Percentiles rank a stretch among this genome's conserved stretches.
phyloP scores from a whole-genome alignment of 1,284 basidiomycete genomes.

The Cutaneotrichosporon dermatis region DNA sequence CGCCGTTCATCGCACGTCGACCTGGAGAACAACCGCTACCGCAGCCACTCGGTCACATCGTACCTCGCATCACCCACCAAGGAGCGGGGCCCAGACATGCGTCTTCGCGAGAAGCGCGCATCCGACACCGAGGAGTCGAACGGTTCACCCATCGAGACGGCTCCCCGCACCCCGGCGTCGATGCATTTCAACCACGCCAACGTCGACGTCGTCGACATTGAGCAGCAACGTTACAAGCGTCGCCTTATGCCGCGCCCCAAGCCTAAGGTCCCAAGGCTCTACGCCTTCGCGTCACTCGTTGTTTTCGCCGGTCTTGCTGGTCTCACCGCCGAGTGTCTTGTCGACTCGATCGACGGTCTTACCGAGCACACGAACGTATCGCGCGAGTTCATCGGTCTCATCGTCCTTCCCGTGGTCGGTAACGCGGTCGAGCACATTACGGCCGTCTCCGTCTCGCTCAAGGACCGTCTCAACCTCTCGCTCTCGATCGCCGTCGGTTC shows the following conservation, averaged over 20 bases:
- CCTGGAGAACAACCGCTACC: not conserved
- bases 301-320: conserved; percentile 47
- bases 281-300: conserved; percentile 38
- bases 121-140: not conserved
- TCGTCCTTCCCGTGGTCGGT: conserved; percentile 75
- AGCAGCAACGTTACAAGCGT: conserved; percentile 7
- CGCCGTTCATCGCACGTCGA: conserved; percentile 3
- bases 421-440: conserved; percentile 86
- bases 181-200: not conserved
- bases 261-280: conserved; percentile 52
- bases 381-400: conserved; percentile 76
- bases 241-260: conserved; percentile 13
- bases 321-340: conserved; percentile 80
- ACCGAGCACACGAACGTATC: conserved; percentile 50
- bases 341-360: conserved; percentile 70
- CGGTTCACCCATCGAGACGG: no score
- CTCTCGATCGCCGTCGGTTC: conserved; percentile 83
- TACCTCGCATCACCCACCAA: conserved; percentile 1
- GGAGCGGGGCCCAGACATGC: not conserved
- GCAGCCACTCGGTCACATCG: not conserved
- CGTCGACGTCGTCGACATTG: conserved; percentile 7
- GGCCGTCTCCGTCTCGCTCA: conserved; percentile 79
- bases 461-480: conserved; percentile 55
- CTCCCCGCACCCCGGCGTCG: not conserved
- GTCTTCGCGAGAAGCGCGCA: conserved; percentile 3